Evolutionary conservation across 768 basidiomycete genomes (phyloP).

Genomic region (Termitomyces sp.): DNA sequence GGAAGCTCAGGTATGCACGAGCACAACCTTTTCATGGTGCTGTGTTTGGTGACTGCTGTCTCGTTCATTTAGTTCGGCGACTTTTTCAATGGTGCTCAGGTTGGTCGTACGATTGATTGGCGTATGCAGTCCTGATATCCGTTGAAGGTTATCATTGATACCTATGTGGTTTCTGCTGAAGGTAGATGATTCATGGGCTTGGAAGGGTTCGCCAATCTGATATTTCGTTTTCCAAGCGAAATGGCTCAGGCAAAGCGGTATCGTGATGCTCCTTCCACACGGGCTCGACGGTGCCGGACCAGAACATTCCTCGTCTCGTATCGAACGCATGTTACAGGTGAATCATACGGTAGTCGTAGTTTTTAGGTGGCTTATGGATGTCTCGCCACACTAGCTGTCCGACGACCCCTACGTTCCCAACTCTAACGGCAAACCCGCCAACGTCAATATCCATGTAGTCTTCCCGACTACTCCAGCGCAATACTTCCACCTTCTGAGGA

Average conservation of each 20-base stretch:
- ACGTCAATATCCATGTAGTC: conserved; percentile 82
- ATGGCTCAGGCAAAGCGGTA: conserved; percentile 90
- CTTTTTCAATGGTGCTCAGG: conserved; percentile 89
- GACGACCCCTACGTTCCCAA: conserved; percentile 56
- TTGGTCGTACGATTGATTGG: conserved; percentile 17
- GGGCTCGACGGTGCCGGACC: conserved; percentile 92
- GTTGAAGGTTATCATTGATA: conserved; percentile 80
- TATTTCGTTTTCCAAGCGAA: conserved; percentile 54
- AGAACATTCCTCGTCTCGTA: conserved; percentile 86
- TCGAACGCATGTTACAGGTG: conserved; percentile 91
- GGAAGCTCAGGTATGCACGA: conserved; percentile 75
- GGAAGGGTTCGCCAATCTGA: background rate
- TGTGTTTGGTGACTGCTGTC: background rate
- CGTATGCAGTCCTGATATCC: background rate
- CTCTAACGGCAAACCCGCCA: conserved; percentile 33
- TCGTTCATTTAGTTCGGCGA: conserved; percentile 69
- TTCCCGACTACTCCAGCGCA: conserved; percentile 90
- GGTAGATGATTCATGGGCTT: conserved; percentile 46
- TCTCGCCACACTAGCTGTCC: conserved; percentile 57
- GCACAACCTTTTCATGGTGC: background rate
- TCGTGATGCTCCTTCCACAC: conserved; percentile 84
- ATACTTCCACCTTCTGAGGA: conserved; percentile 89
- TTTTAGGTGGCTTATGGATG: conserved; percentile 2
- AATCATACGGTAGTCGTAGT: background rate
- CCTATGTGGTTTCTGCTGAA: conserved; percentile 81